A percentile compares a stretch with the other conserved stretches of the same genome.
phyloP scores from a whole-genome alignment of 2,329 filamentous ascomycete genomes.

The Pseudogymnoascus sp. region DNA sequence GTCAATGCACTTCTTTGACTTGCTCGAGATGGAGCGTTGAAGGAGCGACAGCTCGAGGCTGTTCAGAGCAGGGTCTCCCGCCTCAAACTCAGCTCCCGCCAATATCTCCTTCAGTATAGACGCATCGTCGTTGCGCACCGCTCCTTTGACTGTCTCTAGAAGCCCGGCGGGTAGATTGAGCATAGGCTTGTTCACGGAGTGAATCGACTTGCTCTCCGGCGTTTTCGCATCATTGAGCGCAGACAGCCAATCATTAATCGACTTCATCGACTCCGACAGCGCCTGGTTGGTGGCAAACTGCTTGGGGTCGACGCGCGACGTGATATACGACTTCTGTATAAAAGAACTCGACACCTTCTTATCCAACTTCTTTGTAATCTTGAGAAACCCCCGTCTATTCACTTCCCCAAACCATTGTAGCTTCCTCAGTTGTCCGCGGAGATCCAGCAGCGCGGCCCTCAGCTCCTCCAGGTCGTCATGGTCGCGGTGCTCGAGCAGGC shows the following conservation, averaged over 20 bases:
- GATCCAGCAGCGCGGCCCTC: slow-evolving; percentile 79
- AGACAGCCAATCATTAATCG: slow-evolving; percentile 87
- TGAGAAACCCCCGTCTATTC: slow-evolving; percentile 88
- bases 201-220: slow-evolving; percentile 66
- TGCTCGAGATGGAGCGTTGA: slow-evolving; percentile 65
- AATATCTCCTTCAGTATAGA: slow-evolving; percentile 48
- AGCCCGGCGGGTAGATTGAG: slow-evolving; percentile 61
- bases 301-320: slow-evolving; percentile 81
- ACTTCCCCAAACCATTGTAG: slow-evolving; percentile 97
- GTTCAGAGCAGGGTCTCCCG: slow-evolving; percentile 49
- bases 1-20: slow-evolving; percentile 61
- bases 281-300: slow-evolving; percentile 73
- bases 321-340: slow-evolving; percentile 77
- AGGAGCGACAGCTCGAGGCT: slow-evolving; percentile 70
- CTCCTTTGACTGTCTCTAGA: slow-evolving; percentile 64
- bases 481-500: slow-evolving; percentile 72
- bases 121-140: slow-evolving; percentile 61
- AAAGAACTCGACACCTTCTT: slow-evolving; percentile 76
- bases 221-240: slow-evolving; percentile 67
- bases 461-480: slow-evolving; percentile 86
- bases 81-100: slow-evolving; percentile 45
- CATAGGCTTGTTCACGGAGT: slow-evolving; percentile 59
- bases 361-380: slow-evolving; percentile 98
- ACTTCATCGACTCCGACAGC: slow-evolving; percentile 49
- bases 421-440: slow-evolving; percentile 80